Evolutionary conservation across 257 asterid species (phyloP).

Genomic region (Solanum sejunctum): DNA sequence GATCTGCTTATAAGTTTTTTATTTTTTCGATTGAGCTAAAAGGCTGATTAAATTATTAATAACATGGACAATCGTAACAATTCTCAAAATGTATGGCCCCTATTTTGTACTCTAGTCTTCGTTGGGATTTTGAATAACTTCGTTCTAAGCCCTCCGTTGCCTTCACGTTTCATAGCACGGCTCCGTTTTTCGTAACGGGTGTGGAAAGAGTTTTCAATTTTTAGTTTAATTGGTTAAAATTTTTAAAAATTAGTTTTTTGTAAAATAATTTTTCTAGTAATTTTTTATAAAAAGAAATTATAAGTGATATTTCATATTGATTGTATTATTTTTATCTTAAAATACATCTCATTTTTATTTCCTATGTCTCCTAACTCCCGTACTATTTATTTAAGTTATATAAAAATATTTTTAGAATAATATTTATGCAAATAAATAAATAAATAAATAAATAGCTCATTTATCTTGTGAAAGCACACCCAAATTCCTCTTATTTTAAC

Average conservation of each 20-base stretch:
- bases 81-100: not conserved
- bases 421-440: too few species aligned
- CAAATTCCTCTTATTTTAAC: not conserved
- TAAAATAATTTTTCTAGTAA: not conserved
- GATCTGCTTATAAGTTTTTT: not conserved
- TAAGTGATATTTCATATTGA: not conserved
- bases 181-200: not conserved
- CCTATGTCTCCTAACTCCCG: not conserved
- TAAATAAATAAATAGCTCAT: too few species aligned
- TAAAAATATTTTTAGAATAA: too few species aligned
- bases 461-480: too few species aligned
- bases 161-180: not conserved
- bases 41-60: not conserved
- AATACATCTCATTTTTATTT: not conserved
- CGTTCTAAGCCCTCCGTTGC: not conserved
- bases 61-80: not conserved
- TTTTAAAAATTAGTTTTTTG: not conserved
- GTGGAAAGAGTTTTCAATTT: not conserved
- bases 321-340: not conserved
- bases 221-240: not conserved
- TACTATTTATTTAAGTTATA: too few species aligned
- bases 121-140: not conserved
- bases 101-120: not conserved
- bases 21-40: not conserved
- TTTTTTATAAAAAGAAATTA: too few species aligned